A percentile compares a stretch with the other conserved stretches of the same genome.
Conservation (phyloP, 2,329 filamentous ascomycete genomes). For the Teratosphaeria pseudoeucalypti region DNA sequence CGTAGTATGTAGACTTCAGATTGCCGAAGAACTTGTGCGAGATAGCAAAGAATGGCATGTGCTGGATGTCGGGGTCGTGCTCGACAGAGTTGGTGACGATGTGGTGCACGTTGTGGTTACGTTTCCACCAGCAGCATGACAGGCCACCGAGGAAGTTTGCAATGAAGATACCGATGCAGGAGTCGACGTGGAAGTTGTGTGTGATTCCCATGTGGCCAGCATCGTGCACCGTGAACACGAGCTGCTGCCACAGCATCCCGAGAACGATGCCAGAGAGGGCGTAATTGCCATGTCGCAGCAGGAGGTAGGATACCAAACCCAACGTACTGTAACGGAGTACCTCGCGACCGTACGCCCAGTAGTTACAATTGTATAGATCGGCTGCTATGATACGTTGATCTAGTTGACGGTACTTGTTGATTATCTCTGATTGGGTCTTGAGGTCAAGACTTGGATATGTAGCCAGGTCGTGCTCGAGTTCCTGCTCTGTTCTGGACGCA, state of each 20-base stretch:
- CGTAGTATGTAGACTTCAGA: slow-evolving; percentile 55
- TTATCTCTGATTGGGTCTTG: slow-evolving; percentile 63
- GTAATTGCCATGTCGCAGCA: slow-evolving; percentile 34
- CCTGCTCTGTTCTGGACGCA: slow-evolving; percentile 61
- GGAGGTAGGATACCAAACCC: slow-evolving; percentile 48
- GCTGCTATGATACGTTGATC: slow-evolving; percentile 60
- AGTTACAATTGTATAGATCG: slow-evolving; percentile 77
- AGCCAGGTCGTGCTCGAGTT: slow-evolving; percentile 63
- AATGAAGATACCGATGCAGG: slow-evolving; percentile 77
- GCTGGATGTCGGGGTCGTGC: slow-evolving; percentile 87
- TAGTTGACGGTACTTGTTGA: slow-evolving; percentile 70
- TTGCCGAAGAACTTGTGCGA: slow-evolving; percentile 55
- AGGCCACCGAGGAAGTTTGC: slow-evolving; percentile 83
- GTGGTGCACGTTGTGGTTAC: slow-evolving; percentile 91
- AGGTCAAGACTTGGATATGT: slow-evolving; percentile 73
- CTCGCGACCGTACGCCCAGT: slow-evolving; percentile 68
- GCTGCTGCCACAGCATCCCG: slow-evolving; percentile 84
- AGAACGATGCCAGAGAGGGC: slow-evolving; percentile 61
- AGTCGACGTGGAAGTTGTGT: slow-evolving; percentile 74
- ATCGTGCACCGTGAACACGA: slow-evolving; percentile 90
- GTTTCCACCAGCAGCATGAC: slow-evolving; percentile 94
- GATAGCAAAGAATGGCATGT: slow-evolving; percentile 59
- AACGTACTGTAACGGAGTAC: slow-evolving; percentile 60
- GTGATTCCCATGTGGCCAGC: slow-evolving; percentile 97
- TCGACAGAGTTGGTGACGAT: slow-evolving; percentile 92